Conservation (phyloP, 164 flowering plant species). For the Tetracentron sinense region DNA sequence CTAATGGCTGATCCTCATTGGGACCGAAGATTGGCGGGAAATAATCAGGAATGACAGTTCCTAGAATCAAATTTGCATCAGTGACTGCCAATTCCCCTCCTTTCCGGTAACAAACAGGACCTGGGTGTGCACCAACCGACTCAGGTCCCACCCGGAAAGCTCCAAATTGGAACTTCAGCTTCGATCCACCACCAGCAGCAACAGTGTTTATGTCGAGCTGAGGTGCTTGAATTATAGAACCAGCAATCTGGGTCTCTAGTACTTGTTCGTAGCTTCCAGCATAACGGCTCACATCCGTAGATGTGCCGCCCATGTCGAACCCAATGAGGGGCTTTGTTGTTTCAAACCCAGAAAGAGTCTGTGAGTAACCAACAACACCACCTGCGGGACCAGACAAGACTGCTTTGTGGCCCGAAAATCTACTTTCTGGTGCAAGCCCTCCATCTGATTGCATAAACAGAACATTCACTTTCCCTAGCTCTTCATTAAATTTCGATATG, state of each 20-base stretch:
- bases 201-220: slow-evolving; percentile 97
- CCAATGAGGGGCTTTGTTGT: slow-evolving; percentile 93
- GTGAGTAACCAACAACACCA: slow-evolving; percentile 97
- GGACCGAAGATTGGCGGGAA: slow-evolving; percentile 96
- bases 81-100: slow-evolving; percentile 96
- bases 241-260: slow-evolving; percentile 91
- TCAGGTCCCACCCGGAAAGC: slow-evolving; percentile 96
- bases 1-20: slow-evolving; percentile 80
- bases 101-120: slow-evolving; percentile 95
- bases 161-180: slow-evolving; percentile 88
- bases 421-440: slow-evolving; percentile 92
- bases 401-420: slow-evolving; percentile 98
- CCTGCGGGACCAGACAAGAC: slow-evolving; percentile 99
- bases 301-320: slow-evolving; percentile 99
- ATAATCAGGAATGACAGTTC: slow-evolving; percentile 84
- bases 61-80: slow-evolving; percentile 88
- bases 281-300: slow-evolving; percentile 95
- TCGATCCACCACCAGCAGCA: slow-evolving; percentile 99
- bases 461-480: slow-evolving; percentile 69
- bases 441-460: slow-evolving; percentile 99
- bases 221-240: slow-evolving; percentile 94
- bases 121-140: slow-evolving; percentile 98
- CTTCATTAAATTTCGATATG: slow-evolving; percentile 84
- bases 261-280: slow-evolving; percentile 94
- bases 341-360: slow-evolving; percentile 83